A percentile compares a stretch with the other conserved stretches of the same genome.
Conservation (phyloP, 1,284 basidiomycete genomes). For the Ganoderma leucocontextum region DNA sequence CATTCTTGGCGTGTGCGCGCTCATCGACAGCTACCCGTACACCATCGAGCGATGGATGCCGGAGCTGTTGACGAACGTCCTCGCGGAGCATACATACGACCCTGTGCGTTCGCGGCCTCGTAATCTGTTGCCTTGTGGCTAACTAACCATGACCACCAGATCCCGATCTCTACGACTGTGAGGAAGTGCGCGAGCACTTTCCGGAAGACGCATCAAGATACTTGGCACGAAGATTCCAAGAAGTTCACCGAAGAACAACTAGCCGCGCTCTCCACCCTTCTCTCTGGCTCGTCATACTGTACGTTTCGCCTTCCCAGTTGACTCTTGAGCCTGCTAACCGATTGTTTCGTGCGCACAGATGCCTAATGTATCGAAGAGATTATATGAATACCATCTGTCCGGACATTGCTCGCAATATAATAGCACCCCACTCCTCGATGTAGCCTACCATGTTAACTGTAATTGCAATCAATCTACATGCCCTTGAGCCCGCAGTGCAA, state of each 20-base stretch:
- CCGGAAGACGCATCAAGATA: constrained; percentile 83
- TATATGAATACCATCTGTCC: constrained; percentile 12
- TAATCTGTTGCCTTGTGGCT: not conserved
- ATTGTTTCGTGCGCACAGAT: constrained; percentile 36
- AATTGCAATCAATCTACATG: constrained; percentile 25
- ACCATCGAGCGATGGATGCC: constrained; percentile 90
- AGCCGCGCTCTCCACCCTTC: constrained; percentile 71
- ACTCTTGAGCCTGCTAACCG: not conserved
- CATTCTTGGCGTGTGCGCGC: constrained; percentile 80
- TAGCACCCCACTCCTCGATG: constrained; percentile 10
- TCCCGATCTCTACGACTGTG: constrained; percentile 78
- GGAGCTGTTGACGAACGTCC: constrained; percentile 69
- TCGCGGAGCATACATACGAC: constrained; percentile 86
- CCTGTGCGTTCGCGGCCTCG: constrained; percentile 52
- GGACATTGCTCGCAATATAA: constrained; percentile 24
- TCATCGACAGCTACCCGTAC: constrained; percentile 86
- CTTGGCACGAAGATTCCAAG: constrained; percentile 85
- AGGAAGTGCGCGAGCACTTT: constrained; percentile 78
- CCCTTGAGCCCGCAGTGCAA: constrained; percentile 12
- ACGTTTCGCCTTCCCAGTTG: constrained; percentile 36
- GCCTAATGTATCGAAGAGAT: constrained; percentile 38
- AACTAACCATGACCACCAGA: constrained; percentile 45
- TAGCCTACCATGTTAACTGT: constrained; percentile 20
- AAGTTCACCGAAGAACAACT: constrained; percentile 80
- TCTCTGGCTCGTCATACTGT: constrained; percentile 82